Evolutionary conservation across 2,329 filamentous ascomycete species (phyloP), one percentile per base, ranked within the genome.

Genomic region (Chaetomiaceae sp.): DNA sequence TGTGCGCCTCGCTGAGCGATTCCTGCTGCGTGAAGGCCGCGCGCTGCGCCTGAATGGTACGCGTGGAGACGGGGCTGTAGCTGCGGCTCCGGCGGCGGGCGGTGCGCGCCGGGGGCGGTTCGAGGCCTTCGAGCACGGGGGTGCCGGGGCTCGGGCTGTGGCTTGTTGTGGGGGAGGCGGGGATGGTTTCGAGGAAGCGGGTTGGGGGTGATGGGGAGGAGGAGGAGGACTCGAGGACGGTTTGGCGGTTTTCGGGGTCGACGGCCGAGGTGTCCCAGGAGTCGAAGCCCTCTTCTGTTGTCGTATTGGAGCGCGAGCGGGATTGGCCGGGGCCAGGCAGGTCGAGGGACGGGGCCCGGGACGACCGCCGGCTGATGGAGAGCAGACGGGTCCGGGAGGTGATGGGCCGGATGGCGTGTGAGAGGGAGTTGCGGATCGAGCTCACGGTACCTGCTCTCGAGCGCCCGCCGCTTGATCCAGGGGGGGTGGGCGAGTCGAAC

Each of bases 191-290:
- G 6, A 91, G 75, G 48, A 79, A 78, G 27, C 76, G 77, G 31
- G 71, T 66, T 50, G 73, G 71, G 12, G 73, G 73, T 14, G 72
- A 72, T 20, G 75, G 73, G 12, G 60, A 61, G 11, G 74, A 72
- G 22, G 75, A 73, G 12, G 60, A 61, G 11, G 74, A 69, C 48
- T 78, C 79, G 47, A 82, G 64, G 1, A 83, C 77, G 2, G 77
- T 76, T 61, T 84, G 80, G 25, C 82, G 77, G 60, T 77, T 80
- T 59, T 84, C 80, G 3, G 79, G 71, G 60, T 86, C 84, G 2
- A 89, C 83, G 0, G 76, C 75, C 0, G 84, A 87, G 0, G 84
- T 88, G 63, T 90, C 86, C 87, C 87, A 90, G 2, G 79, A 83
- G 62, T 89, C 87, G 62, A 90, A 89, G 1, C 81, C 80, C 56